Percentiles rank a stretch among this genome's conserved stretches.
Evolutionary conservation across 2,329 filamentous ascomycete genomes (phyloP).

Genomic region (Xylaria sp.): DNA sequence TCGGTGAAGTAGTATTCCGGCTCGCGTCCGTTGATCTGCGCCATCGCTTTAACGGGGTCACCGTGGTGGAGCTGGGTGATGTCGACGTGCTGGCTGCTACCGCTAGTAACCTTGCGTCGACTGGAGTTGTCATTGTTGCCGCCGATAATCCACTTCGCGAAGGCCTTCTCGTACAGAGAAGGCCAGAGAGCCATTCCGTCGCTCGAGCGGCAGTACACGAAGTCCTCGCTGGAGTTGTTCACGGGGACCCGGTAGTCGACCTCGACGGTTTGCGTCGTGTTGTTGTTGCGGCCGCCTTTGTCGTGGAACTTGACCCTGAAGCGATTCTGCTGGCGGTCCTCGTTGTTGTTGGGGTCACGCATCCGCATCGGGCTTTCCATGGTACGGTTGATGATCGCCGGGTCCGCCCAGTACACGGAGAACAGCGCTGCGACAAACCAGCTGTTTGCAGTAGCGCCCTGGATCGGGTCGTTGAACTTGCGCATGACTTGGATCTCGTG

Average conservation of each 20-base stretch:
- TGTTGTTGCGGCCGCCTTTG: slow-evolving; percentile 57
- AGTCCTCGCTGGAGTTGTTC: slow-evolving; percentile 57
- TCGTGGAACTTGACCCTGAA: slow-evolving; percentile 54
- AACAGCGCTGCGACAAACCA: slow-evolving; percentile 58
- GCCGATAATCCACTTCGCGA: slow-evolving; percentile 56
- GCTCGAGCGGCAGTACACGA: slow-evolving; percentile 55
- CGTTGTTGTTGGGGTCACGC: slow-evolving; percentile 32
- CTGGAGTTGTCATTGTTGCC: slow-evolving; percentile 17
- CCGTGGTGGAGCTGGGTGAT: slow-evolving; percentile 55
- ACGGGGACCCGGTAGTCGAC: slow-evolving; percentile 57
- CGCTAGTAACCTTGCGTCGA: background rate
- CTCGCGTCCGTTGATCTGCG: slow-evolving; percentile 54
- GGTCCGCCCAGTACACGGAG: slow-evolving; percentile 58
- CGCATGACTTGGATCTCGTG: slow-evolving; percentile 40
- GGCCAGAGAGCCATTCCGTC: slow-evolving; percentile 57
- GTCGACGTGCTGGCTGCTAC: slow-evolving; percentile 51
- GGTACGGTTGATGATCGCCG: slow-evolving; percentile 53
- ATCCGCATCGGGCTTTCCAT: slow-evolving; percentile 35
- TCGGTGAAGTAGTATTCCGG: slow-evolving; percentile 52
- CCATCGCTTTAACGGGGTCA: slow-evolving; percentile 58
- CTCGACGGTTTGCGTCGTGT: slow-evolving; percentile 52
- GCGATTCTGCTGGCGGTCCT: slow-evolving; percentile 28
- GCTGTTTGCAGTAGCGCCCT: slow-evolving; percentile 55
- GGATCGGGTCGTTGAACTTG: slow-evolving; percentile 56
- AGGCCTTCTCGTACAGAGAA: slow-evolving; percentile 59